Base-by-base conservation (phyloP, 805 yeast genomes). In the Suhomyces xylopsoci region DNA sequence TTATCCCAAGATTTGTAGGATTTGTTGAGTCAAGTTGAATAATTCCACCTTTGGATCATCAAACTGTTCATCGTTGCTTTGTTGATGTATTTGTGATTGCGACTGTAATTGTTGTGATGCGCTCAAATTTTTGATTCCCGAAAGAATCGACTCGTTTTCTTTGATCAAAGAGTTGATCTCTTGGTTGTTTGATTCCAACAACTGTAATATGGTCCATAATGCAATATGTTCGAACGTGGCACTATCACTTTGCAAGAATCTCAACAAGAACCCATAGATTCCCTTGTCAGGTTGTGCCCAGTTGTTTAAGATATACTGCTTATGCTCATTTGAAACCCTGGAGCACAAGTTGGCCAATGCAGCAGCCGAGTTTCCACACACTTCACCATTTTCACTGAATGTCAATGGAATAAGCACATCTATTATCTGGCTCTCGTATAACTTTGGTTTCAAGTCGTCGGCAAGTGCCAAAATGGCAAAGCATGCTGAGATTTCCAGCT, bases 211-310 rank as follows among this genome's bases (percentile, higher is more conserved):
- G 44, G 97, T 93, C 99, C 99, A 94, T 55, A 92, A 81, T 0
- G 98, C 97, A 71, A 94, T 94, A 68, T 94, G 99, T 72, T 94
- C 98, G 70, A 94, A 94, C 0, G 98, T 94, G 12, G 96, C 87
- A 67, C 92, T 94, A 41, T 87, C 87, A 63, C 90, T 82, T 56
- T 83, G 84, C 63, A 94, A 77, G 67, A 93, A 94, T 62, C 92
- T 77, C 34, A 83, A 77, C 58, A 94, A 78, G 66, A 94, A 94
- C 25, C 91, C 94, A 55, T 83, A 80, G 54, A 94, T 86, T 52
- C 98, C 98, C 54, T 90, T 91, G 48, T 81, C 82, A 43, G 96
- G 96, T 54, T 76, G 75, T 20, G 81, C 76, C 96, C 97, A 94
- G 58, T 85, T 81, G 51, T 82, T 80, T 53, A 90, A 79, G 55